These are phyloP conservation scores for Limonium bicolor DNA, from an alignment of 148 eudicot species.

Conservation along the genomic window DNA sequence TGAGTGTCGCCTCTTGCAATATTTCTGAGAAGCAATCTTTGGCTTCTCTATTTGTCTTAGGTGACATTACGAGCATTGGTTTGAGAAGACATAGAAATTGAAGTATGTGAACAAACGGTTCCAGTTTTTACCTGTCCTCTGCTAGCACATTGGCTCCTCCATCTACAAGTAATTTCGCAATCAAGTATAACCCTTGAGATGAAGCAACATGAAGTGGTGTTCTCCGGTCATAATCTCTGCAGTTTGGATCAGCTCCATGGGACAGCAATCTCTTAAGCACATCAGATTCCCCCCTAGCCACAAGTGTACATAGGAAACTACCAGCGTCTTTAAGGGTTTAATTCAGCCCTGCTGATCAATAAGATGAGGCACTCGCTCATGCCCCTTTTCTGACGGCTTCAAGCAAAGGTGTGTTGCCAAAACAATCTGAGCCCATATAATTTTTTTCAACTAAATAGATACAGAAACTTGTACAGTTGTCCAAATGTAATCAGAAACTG, in stretches of 20 bases:
- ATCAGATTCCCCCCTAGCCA: conserved; percentile 49
- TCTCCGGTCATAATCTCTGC: conserved; percentile 59
- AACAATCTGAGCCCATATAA: conserved; percentile 32
- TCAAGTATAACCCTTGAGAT: conserved; percentile 54
- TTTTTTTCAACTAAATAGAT: too few relatives aligned
- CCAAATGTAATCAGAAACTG: too few relatives aligned
- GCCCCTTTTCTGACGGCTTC: conserved; percentile 76
- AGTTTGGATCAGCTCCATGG: conserved; percentile 63
- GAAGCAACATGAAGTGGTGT: conserved; percentile 78
- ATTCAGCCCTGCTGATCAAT: conserved; percentile 35
- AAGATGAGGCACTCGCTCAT: conserved; percentile 51
- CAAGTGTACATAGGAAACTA: conserved; percentile 40
- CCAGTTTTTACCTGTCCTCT: conserved; percentile 46
- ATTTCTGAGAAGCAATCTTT: too few relatives aligned
- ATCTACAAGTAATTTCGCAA: conserved; percentile 59
- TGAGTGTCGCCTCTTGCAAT: too few relatives aligned
- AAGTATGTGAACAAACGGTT: too few relatives aligned
- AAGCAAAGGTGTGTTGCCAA: conserved; percentile 64
- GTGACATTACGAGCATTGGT: background rate
- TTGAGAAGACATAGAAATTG: too few relatives aligned
- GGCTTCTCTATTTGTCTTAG: background rate
- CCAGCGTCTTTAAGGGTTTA: conserved; percentile 48
- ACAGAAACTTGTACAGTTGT: too few relatives aligned
- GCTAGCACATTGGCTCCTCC: conserved; percentile 67
- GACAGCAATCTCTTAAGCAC: conserved; percentile 39